Evolutionary conservation across 2,329 filamentous ascomycete species (phyloP), one percentile per base, ranked within the genome.

Genomic region (Fusarium luffae): DNA sequence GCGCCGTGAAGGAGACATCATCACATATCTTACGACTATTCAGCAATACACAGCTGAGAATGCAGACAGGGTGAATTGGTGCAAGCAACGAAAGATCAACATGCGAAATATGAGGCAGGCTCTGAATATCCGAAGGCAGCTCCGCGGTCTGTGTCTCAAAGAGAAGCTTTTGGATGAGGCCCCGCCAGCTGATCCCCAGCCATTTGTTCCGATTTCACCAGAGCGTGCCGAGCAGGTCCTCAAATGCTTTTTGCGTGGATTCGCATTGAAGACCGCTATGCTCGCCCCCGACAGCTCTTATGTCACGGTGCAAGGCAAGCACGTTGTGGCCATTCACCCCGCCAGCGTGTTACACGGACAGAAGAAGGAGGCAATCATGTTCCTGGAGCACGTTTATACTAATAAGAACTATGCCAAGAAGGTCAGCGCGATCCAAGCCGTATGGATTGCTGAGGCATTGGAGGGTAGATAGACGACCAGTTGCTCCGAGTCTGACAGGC

Each of bases 301-400:
- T 60, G 82, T 86, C 9, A 90, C 88, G 0, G 81, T 85, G 0
- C 82, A 86, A 30, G 88, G 87, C 21, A 89, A 88, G 72, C 87
- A 90, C 52, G 80, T 84, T 3, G 87, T 91, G 12, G 83, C 86
- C 0, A 86, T 91, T 19, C 89, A 91, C 70, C 89, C 89, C 0
- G 84, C 87, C 0, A 91, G 89, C 68, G 86, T 89, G 0, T 71
- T 91, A 49, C 87, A 89, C 67, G 88, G 89, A 0, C 83, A 85
- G 72, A 90, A 90, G 78, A 85, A 84, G 73, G 88, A 90, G 77
- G 88, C 88, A 6, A 89, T 91, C 74, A 89, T 91, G 88, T 91
- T 90, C 66, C 76, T 91, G 12, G 89, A 91, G 68, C 86, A 91
- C 68, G 88, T 91, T 0, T 91, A 86, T 71, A 91, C 89, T 2